These are phyloP conservation scores for Phalaenopsis equestris DNA, from an alignment of 106 monocot species.

Conservation along the genomic window DNA sequence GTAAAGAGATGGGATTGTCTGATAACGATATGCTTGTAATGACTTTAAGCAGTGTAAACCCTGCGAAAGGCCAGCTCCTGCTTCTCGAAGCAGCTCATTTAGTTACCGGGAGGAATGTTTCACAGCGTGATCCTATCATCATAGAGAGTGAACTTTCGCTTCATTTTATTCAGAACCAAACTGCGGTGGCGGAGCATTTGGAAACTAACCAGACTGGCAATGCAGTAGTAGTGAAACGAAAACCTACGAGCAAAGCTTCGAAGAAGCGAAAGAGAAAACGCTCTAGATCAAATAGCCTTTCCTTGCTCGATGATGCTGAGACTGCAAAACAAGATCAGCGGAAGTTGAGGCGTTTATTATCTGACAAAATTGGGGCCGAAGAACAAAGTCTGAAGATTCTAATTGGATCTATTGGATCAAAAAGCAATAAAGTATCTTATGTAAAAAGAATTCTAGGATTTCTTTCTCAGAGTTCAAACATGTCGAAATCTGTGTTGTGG, in stretches of 20 bases:
- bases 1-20: constrained; percentile 80
- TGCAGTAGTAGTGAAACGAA: constrained; percentile 6
- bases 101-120: constrained; percentile 40
- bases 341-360: constrained; percentile 36
- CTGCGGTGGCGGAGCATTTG: constrained; percentile 6
- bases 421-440: constrained; percentile 87
- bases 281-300: constrained; percentile 16
- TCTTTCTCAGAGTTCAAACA: constrained; percentile 57
- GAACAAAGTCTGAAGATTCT: constrained; percentile 56
- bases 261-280: constrained; percentile 36
- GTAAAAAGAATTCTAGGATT: constrained; percentile 57
- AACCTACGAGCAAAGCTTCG: constrained; percentile 7
- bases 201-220: constrained; percentile 22
- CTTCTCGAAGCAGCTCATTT: constrained; percentile 75
- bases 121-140: constrained; percentile 18
- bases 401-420: constrained; percentile 92
- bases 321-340: constrained; percentile 4
- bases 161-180: constrained; percentile 29
- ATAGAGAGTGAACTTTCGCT: constrained; percentile 23
- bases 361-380: constrained; percentile 14
- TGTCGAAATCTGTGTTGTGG: constrained; percentile 66
- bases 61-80: constrained; percentile 73
- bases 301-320: constrained; percentile 7
- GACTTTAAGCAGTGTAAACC: constrained; percentile 85
- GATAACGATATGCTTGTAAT: constrained; percentile 76